These are phyloP conservation scores for Pontederia crassipes DNA, from an alignment of 176 grass and related monocot species.

Conservation along the genomic window DNA sequence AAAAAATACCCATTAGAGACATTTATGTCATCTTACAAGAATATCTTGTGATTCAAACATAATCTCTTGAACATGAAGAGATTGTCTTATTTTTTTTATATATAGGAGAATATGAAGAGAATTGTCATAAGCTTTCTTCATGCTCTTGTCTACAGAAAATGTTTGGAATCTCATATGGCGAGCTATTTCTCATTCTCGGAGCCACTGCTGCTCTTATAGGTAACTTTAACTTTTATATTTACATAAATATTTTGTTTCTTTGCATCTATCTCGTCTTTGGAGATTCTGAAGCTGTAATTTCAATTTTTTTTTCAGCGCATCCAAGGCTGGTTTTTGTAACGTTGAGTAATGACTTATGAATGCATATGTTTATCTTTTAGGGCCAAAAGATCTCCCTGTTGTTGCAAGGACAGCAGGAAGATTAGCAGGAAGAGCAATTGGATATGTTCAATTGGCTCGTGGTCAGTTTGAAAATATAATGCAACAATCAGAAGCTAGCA, in stretches of 20 bases:
- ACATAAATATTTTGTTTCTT: background rate
- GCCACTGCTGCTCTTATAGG: slow-evolving; percentile 36
- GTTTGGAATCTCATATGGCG: slow-evolving; percentile 44
- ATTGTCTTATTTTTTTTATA: no score
- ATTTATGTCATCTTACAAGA: no score
- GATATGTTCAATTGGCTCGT: slow-evolving; percentile 52
- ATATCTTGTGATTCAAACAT: no score
- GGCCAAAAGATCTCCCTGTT: slow-evolving; percentile 66
- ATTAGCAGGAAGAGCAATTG: slow-evolving; percentile 58
- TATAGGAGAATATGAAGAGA: no score
- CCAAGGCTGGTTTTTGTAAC: background rate
- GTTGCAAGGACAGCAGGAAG: slow-evolving; percentile 59
- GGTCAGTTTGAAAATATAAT: slow-evolving; percentile 55
- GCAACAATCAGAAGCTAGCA: slow-evolving; percentile 61
- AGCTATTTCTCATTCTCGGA: slow-evolving; percentile 39
- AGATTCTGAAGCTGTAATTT: background rate
- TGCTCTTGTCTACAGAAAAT: background rate
- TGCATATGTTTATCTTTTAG: slow-evolving; percentile 17
- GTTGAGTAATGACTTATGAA: background rate
- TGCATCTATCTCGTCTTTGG: no score
- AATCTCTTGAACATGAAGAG: no score
- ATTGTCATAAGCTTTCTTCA: no score
- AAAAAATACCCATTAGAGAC: no score
- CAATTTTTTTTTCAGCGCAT: background rate
- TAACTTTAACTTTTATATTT: background rate